These are phyloP conservation scores for Arachis monticola DNA, from an alignment of 331 rosid species.

Conservation along the genomic window DNA sequence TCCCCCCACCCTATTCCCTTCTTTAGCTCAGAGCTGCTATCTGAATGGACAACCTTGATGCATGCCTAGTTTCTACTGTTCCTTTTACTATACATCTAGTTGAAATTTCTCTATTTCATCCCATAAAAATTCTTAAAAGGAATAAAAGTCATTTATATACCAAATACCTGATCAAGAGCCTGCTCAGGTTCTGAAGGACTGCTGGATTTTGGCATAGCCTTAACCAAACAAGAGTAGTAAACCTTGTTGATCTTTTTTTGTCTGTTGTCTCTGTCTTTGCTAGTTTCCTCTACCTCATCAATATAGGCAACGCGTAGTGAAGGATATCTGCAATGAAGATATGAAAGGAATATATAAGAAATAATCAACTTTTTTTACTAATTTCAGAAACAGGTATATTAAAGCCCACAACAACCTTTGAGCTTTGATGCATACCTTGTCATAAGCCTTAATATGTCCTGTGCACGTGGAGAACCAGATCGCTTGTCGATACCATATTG, in stretches of 20 bases:
- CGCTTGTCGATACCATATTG: slow-evolving; percentile 94
- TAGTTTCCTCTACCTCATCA: slow-evolving; percentile 92
- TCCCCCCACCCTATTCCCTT: background rate
- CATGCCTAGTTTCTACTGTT: background rate
- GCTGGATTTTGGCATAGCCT: slow-evolving; percentile 90
- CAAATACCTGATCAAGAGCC: slow-evolving; percentile 85
- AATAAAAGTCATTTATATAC: slow-evolving; percentile 4
- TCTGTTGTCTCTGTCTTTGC: slow-evolving; percentile 68
- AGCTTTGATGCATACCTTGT: slow-evolving; percentile 59
- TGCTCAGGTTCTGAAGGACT: slow-evolving; percentile 78
- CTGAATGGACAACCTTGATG: slow-evolving; percentile 2
- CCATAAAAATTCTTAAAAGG: slow-evolving; percentile 17
- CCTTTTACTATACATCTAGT: background rate
- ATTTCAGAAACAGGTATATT: background rate
- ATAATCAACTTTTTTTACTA: slow-evolving; percentile 4
- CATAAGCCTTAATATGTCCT: slow-evolving; percentile 89
- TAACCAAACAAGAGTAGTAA: slow-evolving; percentile 90
- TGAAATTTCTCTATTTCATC: slow-evolving; percentile 17
- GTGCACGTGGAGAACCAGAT: slow-evolving; percentile 81
- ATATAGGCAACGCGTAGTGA: slow-evolving; percentile 96
- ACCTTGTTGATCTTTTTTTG: slow-evolving; percentile 75
- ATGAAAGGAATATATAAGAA: slow-evolving; percentile 21
- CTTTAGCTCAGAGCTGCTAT: slow-evolving; percentile 15
- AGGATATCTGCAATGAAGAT: slow-evolving; percentile 69
- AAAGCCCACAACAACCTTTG: background rate